Conservation (phyloP, 2,329 filamentous ascomycete species). For the Aspergillus unguis region DNA sequence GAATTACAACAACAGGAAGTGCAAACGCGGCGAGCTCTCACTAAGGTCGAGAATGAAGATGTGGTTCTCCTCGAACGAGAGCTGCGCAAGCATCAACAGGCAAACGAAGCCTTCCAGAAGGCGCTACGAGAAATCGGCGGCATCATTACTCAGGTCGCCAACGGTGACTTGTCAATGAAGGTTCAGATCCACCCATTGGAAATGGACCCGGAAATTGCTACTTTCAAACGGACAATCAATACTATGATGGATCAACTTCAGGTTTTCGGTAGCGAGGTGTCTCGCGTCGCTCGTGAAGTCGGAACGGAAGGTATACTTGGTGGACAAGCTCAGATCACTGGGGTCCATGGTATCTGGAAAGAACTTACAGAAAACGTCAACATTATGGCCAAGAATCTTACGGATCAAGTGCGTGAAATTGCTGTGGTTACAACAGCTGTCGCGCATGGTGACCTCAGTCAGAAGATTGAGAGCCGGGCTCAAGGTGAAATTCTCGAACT, state of each 20-base stretch:
- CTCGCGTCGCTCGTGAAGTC: conserved; percentile 88
- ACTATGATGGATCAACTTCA: conserved; percentile 99
- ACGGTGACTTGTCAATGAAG: conserved; percentile 93
- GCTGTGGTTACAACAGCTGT: conserved; percentile 80
- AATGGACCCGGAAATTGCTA: conserved; percentile 97
- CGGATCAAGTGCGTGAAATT: conserved; percentile 80
- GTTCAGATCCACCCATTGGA: conserved; percentile 93
- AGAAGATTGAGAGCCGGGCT: conserved; percentile 78
- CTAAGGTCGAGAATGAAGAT: conserved; percentile 78
- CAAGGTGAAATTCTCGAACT: conserved; percentile 78
- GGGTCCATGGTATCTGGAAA: conserved; percentile 96
- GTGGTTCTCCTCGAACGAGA: conserved; percentile 88
- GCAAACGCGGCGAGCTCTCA: conserved; percentile 76
- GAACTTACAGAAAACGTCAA: conserved; percentile 90
- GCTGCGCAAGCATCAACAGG: conserved; percentile 94
- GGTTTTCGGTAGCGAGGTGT: conserved; percentile 94
- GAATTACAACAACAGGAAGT: conserved; percentile 83
- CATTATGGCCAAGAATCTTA: conserved; percentile 79
- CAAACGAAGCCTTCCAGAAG: conserved; percentile 98
- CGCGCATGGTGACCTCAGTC: conserved; percentile 75
- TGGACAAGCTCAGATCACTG: conserved; percentile 88
- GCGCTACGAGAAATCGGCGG: conserved; percentile 93
- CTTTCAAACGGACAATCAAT: conserved; percentile 97
- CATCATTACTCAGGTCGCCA: conserved; percentile 93
- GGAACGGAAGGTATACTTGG: conserved; percentile 92